These are phyloP conservation scores for Xylariaceae sp. DNA, from an alignment of 2,329 filamentous ascomycete genomes.

Conservation along the genomic window DNA sequence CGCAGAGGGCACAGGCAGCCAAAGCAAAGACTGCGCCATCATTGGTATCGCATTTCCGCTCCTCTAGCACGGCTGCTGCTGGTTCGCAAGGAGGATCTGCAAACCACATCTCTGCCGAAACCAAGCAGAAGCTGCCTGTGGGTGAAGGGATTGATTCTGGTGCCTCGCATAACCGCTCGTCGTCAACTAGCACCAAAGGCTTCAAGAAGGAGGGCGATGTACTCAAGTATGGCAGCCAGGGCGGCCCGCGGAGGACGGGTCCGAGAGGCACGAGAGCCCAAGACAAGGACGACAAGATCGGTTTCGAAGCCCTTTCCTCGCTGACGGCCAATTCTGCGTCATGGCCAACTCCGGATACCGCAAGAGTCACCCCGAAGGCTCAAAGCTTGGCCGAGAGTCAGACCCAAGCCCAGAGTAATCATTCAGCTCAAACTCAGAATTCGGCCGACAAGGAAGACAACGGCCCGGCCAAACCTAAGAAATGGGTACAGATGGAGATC, in stretches of 20 bases:
- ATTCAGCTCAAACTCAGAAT: conserved; percentile 57
- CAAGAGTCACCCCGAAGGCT: conserved; percentile 68
- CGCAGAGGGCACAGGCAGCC: conserved; percentile 57
- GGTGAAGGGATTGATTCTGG: conserved; percentile 18
- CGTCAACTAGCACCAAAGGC: conserved; percentile 32
- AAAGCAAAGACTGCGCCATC: conserved; percentile 38
- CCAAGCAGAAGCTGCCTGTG: conserved; percentile 12
- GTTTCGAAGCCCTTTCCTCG: conserved; percentile 43
- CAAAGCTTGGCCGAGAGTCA: conserved; percentile 61
- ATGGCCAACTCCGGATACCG: conserved; percentile 87
- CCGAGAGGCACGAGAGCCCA: conserved; percentile 37
- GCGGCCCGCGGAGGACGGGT: conserved; percentile 30
- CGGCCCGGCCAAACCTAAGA: conserved; percentile 45
- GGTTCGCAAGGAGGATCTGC: too few species aligned
- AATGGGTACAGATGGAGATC: conserved; percentile 79
- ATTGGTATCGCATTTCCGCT: conserved; percentile 8
- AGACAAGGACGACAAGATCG: conserved; percentile 34
- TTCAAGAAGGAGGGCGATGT: conserved; percentile 36
- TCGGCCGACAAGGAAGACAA: conserved; percentile 54
- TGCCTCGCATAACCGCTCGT: conserved; percentile 12
- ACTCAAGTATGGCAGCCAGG: conserved; percentile 32
- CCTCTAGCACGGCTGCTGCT: too few species aligned
- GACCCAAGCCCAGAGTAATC: too few species aligned
- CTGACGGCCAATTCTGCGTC: conserved; percentile 70
- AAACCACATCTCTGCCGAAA: conserved; percentile 11